Percentiles rank a stretch among this genome's conserved stretches.
phyloP scores from a whole-genome alignment of 805 yeast species.

The Lipomyces mesembrius region DNA sequence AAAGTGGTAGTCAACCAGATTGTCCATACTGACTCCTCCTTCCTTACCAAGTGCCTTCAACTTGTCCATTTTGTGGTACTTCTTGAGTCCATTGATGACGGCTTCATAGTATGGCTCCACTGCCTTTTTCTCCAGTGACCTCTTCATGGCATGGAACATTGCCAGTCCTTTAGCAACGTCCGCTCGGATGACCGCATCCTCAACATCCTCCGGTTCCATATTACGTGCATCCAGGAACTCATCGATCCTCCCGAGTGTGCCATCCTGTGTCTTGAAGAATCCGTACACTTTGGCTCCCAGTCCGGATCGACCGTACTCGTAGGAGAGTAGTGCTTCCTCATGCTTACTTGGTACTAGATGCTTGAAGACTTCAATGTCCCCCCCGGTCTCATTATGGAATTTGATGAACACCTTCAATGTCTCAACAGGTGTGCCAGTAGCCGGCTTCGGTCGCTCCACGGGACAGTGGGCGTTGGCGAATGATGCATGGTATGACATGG shows the following conservation, averaged over 20 bases:
- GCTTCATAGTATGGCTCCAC: constrained; percentile 3
- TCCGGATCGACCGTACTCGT: constrained; percentile 1
- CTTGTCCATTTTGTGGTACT: constrained; percentile 3
- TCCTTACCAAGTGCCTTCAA: constrained; percentile 5
- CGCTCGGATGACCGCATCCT: constrained; percentile 4
- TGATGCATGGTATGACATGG: neutral
- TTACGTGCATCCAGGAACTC: constrained; percentile 4
- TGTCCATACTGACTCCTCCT: constrained; percentile 1
- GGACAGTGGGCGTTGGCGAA: neutral
- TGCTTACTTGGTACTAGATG: neutral
- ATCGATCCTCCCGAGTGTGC: constrained; percentile 1
- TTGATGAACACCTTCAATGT: neutral
- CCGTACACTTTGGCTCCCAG: constrained; percentile 2
- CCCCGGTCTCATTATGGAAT: neutral
- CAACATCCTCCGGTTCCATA: constrained; percentile 3
- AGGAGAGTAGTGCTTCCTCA: neutral
- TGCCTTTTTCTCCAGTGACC: neutral
- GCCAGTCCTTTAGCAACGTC: constrained; percentile 3
- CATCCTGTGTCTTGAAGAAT: constrained; percentile 3
- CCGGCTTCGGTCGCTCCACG: constrained; percentile 1
- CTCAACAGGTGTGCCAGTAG: neutral
- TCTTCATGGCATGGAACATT: neutral
- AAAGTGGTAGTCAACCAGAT: neutral
- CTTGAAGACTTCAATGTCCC: neutral
- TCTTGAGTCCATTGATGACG: constrained; percentile 1